Conservation (phyloP, 352 stramenopile genomes). For the Thraustotheca clavata region DNA sequence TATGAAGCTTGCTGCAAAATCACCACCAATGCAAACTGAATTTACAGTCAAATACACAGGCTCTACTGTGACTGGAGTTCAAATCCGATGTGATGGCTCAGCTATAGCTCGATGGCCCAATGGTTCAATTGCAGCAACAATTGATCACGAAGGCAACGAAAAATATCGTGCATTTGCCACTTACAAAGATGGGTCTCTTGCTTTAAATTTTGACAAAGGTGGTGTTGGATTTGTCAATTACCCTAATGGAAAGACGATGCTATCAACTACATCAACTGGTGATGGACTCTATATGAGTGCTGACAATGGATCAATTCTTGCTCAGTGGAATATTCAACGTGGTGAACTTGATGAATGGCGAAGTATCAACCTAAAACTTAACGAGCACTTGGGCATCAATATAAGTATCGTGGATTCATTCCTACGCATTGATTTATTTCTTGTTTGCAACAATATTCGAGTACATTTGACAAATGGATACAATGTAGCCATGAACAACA, state of each 20-base stretch:
- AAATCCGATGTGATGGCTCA: conserved; percentile 52
- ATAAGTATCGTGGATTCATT: not conserved
- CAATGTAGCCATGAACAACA: not conserved
- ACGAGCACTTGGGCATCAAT: conserved; percentile 2
- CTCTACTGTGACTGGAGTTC: conserved; percentile 38
- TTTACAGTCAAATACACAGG: conserved; percentile 34
- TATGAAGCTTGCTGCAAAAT: not conserved
- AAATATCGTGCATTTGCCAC: conserved; percentile 54
- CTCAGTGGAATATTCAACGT: conserved; percentile 35
- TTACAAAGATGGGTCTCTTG: conserved; percentile 56
- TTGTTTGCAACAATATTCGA: not conserved
- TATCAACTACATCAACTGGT: conserved; percentile 58
- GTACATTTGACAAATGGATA: conserved; percentile 1
- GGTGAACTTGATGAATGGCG: not conserved
- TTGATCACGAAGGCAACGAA: conserved; percentile 50
- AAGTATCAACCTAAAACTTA: not conserved
- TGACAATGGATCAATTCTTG: conserved; percentile 35
- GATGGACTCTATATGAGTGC: conserved; percentile 48
- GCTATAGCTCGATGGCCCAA: conserved; percentile 58
- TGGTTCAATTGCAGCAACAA: conserved; percentile 49
- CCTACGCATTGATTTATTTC: conserved; percentile 1
- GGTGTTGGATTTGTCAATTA: conserved; percentile 76
- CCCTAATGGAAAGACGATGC: conserved; percentile 55
- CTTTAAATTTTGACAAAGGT: conserved; percentile 50
- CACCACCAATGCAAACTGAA: not conserved